A percentile compares a stretch with the other conserved stretches of the same genome.
Conservation (phyloP, 768 basidiomycete genomes). For the Calocera viscosa region DNA sequence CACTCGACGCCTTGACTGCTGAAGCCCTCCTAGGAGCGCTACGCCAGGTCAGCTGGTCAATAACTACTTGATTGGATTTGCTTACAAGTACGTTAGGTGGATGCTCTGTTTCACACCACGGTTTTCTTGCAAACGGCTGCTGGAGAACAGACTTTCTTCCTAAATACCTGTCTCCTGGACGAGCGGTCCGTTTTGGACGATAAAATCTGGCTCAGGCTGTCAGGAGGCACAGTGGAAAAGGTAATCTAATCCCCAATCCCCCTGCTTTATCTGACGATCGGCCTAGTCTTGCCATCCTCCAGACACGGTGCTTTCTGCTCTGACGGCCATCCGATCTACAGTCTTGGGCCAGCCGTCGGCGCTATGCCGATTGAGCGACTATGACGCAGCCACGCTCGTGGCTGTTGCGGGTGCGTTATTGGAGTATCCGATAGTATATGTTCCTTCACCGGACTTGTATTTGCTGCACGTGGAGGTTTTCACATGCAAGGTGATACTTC, state of each 20-base stretch:
- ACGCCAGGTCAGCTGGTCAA: neutral
- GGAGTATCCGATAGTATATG: neutral
- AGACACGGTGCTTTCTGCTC: neutral
- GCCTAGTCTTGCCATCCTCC: neutral
- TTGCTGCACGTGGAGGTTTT: neutral
- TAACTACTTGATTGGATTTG: neutral
- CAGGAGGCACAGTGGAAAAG: neutral
- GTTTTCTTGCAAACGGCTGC: neutral
- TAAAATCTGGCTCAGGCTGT: neutral
- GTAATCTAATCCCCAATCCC: neutral
- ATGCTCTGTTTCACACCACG: neutral
- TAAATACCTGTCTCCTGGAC: neutral
- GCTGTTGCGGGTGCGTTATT: neutral
- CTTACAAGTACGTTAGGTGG: neutral
- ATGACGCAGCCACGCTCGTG: neutral
- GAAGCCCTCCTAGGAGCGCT: too few relatives aligned
- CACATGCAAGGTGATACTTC: neutral
- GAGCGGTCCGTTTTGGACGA: neutral
- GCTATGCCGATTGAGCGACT: neutral
- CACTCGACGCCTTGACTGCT: too few relatives aligned
- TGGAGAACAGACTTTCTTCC: neutral
- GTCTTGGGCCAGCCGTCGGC: neutral
- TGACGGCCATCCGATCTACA: neutral
- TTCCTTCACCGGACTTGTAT: conserved; percentile 1
- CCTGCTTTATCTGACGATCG: neutral